A percentile compares a stretch with the other conserved stretches of the same genome.
These are phyloP conservation scores for Phytophthora hybrid DNA, from an alignment of 352 stramenopile genomes.

Conservation along the genomic window DNA sequence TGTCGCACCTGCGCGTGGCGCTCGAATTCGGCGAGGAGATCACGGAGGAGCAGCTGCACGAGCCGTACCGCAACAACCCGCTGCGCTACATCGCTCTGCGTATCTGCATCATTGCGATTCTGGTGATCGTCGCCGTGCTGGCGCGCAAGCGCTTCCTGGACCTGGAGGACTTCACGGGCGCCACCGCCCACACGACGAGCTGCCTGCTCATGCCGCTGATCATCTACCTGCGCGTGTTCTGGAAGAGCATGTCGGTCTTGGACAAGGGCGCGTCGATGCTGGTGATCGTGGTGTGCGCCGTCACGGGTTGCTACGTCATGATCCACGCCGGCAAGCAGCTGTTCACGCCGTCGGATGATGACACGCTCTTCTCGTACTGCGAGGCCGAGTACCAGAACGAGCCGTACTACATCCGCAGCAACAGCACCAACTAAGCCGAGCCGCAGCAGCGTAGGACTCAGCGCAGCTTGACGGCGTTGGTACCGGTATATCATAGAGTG, in stretches of 20 bases:
- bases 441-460: constrained; percentile 8
- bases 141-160: no score
- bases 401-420: constrained; percentile 55
- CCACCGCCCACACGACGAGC: constrained; percentile 17
- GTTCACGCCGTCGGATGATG: constrained; percentile 48
- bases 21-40: no score
- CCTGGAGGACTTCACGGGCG: constrained; percentile 3
- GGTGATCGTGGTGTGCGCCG: constrained; percentile 53
- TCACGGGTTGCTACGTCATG: constrained; percentile 62
- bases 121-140: no score
- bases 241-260: constrained; percentile 47
- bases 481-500: constrained; percentile 24
- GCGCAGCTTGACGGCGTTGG: constrained; percentile 13
- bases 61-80: no score
- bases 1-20: neutral
- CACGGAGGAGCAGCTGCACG: no score
- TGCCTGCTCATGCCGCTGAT: constrained; percentile 61
- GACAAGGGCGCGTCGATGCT: constrained; percentile 54
- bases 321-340: constrained; percentile 61
- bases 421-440: constrained; percentile 38
- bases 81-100: no score
- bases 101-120: no score
- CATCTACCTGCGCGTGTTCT: constrained; percentile 60
- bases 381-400: constrained; percentile 50
- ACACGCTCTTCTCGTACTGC: constrained; percentile 66